Conservation (phyloP, 2,329 filamentous ascomycete species). For the Onygenales sp. region DNA sequence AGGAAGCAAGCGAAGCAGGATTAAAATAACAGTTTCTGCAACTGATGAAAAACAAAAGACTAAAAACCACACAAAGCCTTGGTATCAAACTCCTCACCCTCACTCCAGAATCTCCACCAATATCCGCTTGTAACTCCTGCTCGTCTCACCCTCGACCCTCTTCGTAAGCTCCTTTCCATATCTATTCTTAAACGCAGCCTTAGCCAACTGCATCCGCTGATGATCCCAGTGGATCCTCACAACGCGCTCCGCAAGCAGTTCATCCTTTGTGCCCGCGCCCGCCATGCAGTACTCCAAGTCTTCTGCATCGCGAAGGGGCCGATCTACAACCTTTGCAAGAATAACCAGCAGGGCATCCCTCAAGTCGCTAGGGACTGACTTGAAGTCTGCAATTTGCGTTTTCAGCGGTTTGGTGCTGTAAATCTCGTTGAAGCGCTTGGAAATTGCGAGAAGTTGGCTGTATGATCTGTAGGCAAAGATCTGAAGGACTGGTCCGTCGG, state of each 20-base stretch:
- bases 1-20: neutral
- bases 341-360: conserved; percentile 72
- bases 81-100: neutral
- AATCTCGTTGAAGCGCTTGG: no score
- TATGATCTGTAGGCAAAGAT: conserved; percentile 69
- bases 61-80: neutral
- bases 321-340: conserved; percentile 66
- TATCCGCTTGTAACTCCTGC: conserved; percentile 68
- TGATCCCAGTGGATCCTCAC: conserved; percentile 78
- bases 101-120: conserved; percentile 56
- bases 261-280: conserved; percentile 78
- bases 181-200: conserved; percentile 62
- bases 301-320: conserved; percentile 71
- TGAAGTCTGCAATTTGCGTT: no score
- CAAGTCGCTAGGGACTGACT: conserved; percentile 72
- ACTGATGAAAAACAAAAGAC: neutral
- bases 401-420: no score
- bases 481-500: conserved; percentile 61
- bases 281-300: conserved; percentile 82
- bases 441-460: conserved; percentile 74
- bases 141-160: conserved; percentile 73
- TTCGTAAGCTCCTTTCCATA: conserved; percentile 58
- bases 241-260: conserved; percentile 65
- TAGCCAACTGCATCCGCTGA: conserved; percentile 64
- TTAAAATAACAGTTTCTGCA: neutral